phyloP scores from a whole-genome alignment of 140 eudicot genomes.

The Senecio squalidus region DNA sequence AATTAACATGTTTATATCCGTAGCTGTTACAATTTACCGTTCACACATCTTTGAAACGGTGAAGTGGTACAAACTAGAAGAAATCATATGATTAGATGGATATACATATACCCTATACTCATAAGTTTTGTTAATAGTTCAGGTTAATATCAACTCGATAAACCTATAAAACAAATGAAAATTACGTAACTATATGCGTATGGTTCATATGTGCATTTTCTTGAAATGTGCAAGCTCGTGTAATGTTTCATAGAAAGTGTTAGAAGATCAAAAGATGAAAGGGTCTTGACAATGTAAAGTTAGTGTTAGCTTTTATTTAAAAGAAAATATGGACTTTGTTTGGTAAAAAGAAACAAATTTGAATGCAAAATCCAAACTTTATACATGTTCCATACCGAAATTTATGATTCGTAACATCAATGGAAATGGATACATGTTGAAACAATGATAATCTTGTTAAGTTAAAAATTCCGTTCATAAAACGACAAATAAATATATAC shows the following conservation, averaged over 20 bases:
- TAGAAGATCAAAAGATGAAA: not conserved
- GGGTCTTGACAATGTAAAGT: not conserved
- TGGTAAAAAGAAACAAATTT: not conserved
- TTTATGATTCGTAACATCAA: constrained; percentile 1
- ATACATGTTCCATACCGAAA: constrained; percentile 5
- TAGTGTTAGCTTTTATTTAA: not conserved
- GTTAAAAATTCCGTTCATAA: not conserved
- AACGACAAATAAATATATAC: no score
- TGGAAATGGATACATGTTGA: not conserved
- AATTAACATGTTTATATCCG: no score
- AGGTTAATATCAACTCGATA: not conserved
- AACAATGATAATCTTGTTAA: not conserved
- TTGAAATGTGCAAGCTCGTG: not conserved
- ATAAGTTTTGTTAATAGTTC: no score
- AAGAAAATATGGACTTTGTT: not conserved
- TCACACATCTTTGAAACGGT: no score
- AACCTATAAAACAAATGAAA: not conserved
- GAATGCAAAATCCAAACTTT: constrained; percentile 8
- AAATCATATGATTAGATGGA: no score
- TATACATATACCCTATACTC: no score
- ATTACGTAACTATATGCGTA: not conserved
- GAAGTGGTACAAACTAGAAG: no score
- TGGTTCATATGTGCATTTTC: not conserved
- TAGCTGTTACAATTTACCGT: no score
- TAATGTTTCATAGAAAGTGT: not conserved